Base-by-base conservation (phyloP, 495 filamentous ascomycete species). In the Neurospora sp. region DNA sequence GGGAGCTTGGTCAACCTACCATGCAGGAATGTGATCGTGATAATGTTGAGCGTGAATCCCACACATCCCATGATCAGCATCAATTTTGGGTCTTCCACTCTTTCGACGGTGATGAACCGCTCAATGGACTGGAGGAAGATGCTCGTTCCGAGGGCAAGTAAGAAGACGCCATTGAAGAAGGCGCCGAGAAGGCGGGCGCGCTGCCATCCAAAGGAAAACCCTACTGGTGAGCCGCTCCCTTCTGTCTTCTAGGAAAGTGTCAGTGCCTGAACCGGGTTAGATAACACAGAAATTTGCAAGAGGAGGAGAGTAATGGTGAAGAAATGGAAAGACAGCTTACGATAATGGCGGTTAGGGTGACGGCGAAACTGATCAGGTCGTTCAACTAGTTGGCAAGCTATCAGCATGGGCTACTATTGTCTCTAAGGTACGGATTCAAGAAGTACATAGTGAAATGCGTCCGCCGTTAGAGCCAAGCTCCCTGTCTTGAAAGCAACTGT, bases 81-180 rank as follows among this genome's bases (percentile, higher is more conserved):
- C 7, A 97, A 82, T 74, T 88, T 88, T 0, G 94, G 92, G 62
- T 94, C 89, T 42, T 89, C 86, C 70, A 98, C 72, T 78, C 79
- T 78, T 71, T 83, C 75, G 35, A 85, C 69, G 5, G 78, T 77
- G 44, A 97, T 88, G 78, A 98, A 91, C 76, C 95, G 86, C 82
- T 97, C 93, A 72, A 97, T 90, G 3, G 95, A 93, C 76, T 98
- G 94, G 46, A 98, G 84, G 79, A 97, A 93, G 78, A 98, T 97
- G 72, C 94, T 94, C 72, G 97, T 78, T 74, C 94, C 97, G 8
- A 98, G 85, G 0, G 94, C 94, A 70, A 98, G 88, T 71, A 98
- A 87, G 80, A 98, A 97, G n/a, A 96, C 92, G 39, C 95, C 95
- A 78, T 98, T 98, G 78, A 97, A 90, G 74, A 98, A 88, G n/a